Base-by-base conservation (phyloP, 805 yeast species). In the Pichia thaimueangensis region DNA sequence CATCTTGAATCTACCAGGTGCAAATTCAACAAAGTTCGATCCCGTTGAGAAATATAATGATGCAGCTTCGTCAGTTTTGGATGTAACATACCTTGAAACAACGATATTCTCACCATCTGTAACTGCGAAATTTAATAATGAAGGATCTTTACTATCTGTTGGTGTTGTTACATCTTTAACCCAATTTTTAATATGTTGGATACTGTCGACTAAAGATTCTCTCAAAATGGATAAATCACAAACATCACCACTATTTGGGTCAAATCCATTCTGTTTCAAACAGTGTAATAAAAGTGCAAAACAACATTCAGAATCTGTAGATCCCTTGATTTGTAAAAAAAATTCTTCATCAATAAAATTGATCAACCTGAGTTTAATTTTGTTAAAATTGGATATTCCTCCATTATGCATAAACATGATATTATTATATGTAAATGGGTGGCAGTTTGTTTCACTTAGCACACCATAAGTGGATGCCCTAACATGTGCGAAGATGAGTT, bases 371-470 rank as follows among this genome's bases (percentile, higher is more conserved):
- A 93, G 73, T 63, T 93, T 93, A 52, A 93, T 84, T 50, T 66
- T 64, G 41, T 69, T 60, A 60, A 91, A 93, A 45, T 78, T 77
- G 10, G 89, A 71, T 20, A 93, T 77, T 0, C 86, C 93, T 24
- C 98, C 98, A 63, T 93, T 93, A 63, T 93, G 98, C 98, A 93
- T 93, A 60, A 93, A 93, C 83, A 91, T 84, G 37, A 91, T 67
- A 39, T 79, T 79, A 48, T 89, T 91, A 59, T 78, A 88, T 3
- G 84, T 79, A 63, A 93, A 93, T 0, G 98, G 98, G 60, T 93
- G 98, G 63, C 98, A 93, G 62, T 93, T 93, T 0, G 97, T 91
- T 59, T 93, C 98, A 10, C 95, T 75, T 22, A 93, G 65, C 1
- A 86, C 94, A 36, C 98, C 98, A 49, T 94, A 86, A 0, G 98